Evolutionary conservation across 495 filamentous ascomycete genomes (phyloP), one percentile per base, ranked within the genome.

Genomic region (Aspergillus nidulans): DNA sequence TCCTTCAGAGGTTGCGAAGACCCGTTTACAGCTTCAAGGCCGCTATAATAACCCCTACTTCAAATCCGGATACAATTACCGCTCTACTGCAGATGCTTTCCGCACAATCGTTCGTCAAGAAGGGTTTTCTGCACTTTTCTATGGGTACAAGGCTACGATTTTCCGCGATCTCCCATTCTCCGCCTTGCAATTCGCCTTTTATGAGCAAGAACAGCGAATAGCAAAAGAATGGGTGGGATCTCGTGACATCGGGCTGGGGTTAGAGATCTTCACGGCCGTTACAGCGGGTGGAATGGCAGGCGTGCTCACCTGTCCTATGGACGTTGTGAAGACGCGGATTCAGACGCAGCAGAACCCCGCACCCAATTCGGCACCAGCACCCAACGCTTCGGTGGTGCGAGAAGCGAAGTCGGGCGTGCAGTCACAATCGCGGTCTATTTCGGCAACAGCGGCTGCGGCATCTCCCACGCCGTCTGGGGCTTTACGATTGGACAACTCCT

Each of bases 241-340:
- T 36, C 76, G 81, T 42, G 88, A 95, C 49, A 94, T 98, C 51
- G 95, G 95, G 0, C 64, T 94, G 53, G 77, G 84, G 5, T 64
- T 96, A 43, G 95, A 98, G 69, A 85, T 98, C 49, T 65, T 91
- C 32, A 98, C 94, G 3, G 94, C 90, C 6, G 90, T 88, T 6
- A 87, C 84, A n/a, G 94, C 94, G 1, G 94, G 94, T 50, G 92
- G 94, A 23, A 84, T 97, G 72, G 94, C 94, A 1, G 94, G 94
- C 54, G 88, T 94, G 4, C 84, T 98, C 1, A 97, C 94, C 2
- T 96, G 91, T 65, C 94, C 94, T 13, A 80, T 98, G 58, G 94
- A 98, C 64, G 94, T 98, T 4, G 95, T 98, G 46, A 98, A 98
- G 72, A 98, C 94, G 1, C 80, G 94, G 45, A 86, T 97, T n/a